Percentiles rank a stretch among this genome's conserved stretches.
These are phyloP conservation scores for Phragmites australis DNA, from an alignment of 176 grass and related monocot species.

Conservation along the genomic window DNA sequence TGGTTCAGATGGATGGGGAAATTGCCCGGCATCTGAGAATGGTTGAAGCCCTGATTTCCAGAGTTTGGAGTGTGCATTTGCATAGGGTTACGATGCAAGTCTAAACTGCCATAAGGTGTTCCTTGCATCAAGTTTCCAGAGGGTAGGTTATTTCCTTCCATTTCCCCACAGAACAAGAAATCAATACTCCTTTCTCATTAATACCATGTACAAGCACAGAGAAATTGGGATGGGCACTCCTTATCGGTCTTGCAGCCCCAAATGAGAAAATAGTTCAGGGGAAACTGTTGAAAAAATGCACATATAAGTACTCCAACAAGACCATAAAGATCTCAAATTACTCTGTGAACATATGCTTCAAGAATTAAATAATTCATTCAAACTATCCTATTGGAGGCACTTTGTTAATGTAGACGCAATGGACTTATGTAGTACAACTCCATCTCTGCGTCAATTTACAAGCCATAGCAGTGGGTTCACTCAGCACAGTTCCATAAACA, in stretches of 20 bases:
- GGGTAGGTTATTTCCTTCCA: conserved; percentile 65
- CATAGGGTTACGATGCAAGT: conserved; percentile 48
- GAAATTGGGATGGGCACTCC: background rate
- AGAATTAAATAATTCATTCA: background rate
- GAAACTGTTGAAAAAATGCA: background rate
- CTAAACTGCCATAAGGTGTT: conserved; percentile 51
- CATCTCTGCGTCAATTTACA: background rate
- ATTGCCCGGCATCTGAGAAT: conserved; percentile 24
- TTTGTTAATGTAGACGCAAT: background rate
- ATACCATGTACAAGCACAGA: background rate
- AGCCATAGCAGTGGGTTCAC: background rate
- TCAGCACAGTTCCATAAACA: background rate
- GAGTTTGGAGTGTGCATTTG: conserved; percentile 43
- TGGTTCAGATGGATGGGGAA: conserved; percentile 38
- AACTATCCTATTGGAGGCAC: background rate
- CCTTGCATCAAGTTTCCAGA: conserved; percentile 63
- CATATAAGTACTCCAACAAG: background rate
- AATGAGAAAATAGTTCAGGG: conserved; percentile 14
- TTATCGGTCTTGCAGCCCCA: background rate
- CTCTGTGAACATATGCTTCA: background rate
- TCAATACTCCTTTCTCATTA: background rate
- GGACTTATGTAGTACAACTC: background rate
- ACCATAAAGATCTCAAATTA: background rate
- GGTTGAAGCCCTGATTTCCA: conserved; percentile 43
- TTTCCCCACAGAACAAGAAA: conserved; percentile 31